Evolutionary conservation across 1,139 yeast genomes (phyloP).

Genomic region (Wickerhamiella pararugosa): DNA sequence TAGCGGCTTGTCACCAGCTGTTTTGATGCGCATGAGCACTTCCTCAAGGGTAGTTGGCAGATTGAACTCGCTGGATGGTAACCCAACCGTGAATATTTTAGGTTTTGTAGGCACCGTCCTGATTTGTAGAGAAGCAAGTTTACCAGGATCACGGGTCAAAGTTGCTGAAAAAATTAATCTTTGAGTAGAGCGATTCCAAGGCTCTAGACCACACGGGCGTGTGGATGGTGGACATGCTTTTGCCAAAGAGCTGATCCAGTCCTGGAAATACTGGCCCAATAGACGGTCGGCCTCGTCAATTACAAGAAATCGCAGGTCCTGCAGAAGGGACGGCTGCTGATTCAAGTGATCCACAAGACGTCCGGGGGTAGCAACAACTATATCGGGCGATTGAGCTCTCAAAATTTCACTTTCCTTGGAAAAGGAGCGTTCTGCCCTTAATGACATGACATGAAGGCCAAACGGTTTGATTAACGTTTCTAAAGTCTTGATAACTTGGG

Average conservation of each 20-base stretch:
- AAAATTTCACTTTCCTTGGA: constrained; percentile 36
- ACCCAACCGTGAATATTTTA: constrained; percentile 43
- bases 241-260: constrained; percentile 71
- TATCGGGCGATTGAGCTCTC: constrained; percentile 44
- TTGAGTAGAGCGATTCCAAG: constrained; percentile 25
- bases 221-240: constrained; percentile 24
- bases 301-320: constrained; percentile 49
- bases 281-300: constrained; percentile 93
- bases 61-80: constrained; percentile 33
- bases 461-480: constrained; percentile 51
- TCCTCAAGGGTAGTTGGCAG: constrained; percentile 28
- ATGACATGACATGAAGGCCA: constrained; percentile 41
- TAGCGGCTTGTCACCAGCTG: constrained; percentile 49
- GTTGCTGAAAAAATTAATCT: constrained; percentile 88
- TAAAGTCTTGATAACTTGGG: constrained; percentile 62
- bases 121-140: constrained; percentile 55
- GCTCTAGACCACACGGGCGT: constrained; percentile 5
- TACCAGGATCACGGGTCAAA: constrained; percentile 82
- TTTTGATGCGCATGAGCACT: constrained; percentile 18
- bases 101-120: constrained; percentile 34
- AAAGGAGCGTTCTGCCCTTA: constrained; percentile 48
- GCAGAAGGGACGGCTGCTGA: constrained; percentile 21
- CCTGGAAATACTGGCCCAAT: constrained; percentile 80
- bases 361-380: constrained; percentile 81
- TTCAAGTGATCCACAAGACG: constrained; percentile 70